Evolutionary conservation across 1,284 basidiomycete genomes (phyloP).

Genomic region (Crucibulum cyathiforme): DNA sequence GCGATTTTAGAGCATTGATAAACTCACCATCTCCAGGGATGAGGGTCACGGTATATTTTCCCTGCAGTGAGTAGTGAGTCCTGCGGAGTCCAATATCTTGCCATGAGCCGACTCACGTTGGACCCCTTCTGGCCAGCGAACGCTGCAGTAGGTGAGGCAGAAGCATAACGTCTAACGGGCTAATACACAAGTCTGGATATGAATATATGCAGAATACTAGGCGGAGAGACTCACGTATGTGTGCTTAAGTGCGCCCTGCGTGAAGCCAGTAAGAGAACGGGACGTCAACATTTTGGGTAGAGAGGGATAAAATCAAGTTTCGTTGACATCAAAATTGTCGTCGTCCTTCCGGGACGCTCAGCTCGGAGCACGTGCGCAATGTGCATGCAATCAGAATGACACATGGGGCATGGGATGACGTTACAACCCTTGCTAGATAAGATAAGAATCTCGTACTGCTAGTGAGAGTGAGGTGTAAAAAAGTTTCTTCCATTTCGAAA

Average conservation of each 20-base stretch:
- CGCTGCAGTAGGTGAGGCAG: conserved; percentile 79
- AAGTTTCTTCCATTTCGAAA: too few relatives aligned
- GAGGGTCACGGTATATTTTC: conserved; percentile 94
- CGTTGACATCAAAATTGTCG: neutral
- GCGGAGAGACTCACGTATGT: conserved; percentile 45
- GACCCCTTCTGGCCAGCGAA: conserved; percentile 88
- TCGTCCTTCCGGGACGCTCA: neutral
- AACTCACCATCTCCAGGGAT: conserved; percentile 88
- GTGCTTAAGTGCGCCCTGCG: conserved; percentile 54
- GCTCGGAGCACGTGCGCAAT: neutral
- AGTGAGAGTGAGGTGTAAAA: too few relatives aligned
- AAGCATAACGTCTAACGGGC: conserved; percentile 69
- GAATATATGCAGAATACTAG: conserved; percentile 3
- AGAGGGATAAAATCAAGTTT: neutral
- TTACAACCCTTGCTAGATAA: too few relatives aligned
- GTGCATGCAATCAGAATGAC: neutral
- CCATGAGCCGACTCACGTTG: conserved; percentile 62
- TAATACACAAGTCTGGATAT: conserved; percentile 31
- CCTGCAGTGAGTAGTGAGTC: conserved; percentile 53
- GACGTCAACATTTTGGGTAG: conserved; percentile 58
- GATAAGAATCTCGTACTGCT: too few relatives aligned
- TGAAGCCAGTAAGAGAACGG: conserved; percentile 59
- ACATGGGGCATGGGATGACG: too few relatives aligned
- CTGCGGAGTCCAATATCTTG: neutral
- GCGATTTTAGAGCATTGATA: conserved; percentile 11